These are phyloP conservation scores for Aspergillus fructus DNA, from an alignment of 2,329 filamentous ascomycete species.

Conservation along the genomic window DNA sequence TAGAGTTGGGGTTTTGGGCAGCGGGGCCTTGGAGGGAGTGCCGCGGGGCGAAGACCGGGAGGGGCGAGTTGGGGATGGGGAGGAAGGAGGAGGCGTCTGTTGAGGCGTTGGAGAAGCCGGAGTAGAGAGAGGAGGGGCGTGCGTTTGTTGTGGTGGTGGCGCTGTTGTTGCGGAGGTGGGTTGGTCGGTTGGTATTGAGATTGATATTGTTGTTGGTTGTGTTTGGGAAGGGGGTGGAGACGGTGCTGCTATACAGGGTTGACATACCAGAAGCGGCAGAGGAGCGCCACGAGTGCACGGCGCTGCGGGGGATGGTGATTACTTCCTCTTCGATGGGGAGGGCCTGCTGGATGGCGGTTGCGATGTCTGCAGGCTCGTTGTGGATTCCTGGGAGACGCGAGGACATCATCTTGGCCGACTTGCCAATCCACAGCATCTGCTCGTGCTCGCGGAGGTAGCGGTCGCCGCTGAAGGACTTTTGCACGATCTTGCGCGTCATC, in stretches of 20 bases:
- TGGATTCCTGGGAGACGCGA: constrained; percentile 23
- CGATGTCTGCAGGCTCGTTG: constrained; percentile 26
- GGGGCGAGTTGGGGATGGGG: constrained; percentile 24
- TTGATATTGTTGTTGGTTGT: background rate
- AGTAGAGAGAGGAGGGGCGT: constrained; percentile 26
- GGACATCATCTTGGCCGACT: constrained; percentile 36
- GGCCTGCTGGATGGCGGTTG: constrained; percentile 25
- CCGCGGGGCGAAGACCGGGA: constrained; percentile 35
- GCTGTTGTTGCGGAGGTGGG: background rate
- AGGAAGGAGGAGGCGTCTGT: constrained; percentile 31
- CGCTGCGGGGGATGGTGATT: constrained; percentile 35
- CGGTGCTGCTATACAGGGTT: constrained; percentile 24
- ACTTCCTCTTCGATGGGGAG: constrained; percentile 35
- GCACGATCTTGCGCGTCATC: constrained; percentile 58
- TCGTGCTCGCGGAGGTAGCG: constrained; percentile 63
- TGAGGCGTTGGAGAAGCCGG: constrained; percentile 29
- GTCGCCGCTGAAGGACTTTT: constrained; percentile 59
- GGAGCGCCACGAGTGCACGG: constrained; percentile 37
- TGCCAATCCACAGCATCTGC: constrained; percentile 57
- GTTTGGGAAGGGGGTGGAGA: background rate
- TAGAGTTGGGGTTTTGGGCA: background rate
- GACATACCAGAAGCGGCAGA: constrained; percentile 34
- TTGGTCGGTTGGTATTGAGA: background rate
- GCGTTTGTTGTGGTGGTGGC: constrained; percentile 14
- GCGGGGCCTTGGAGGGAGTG: constrained; percentile 15